These are phyloP conservation scores for Penicillium sclerotigenum DNA, from an alignment of 2,329 filamentous ascomycete species.

Conservation along the genomic window DNA sequence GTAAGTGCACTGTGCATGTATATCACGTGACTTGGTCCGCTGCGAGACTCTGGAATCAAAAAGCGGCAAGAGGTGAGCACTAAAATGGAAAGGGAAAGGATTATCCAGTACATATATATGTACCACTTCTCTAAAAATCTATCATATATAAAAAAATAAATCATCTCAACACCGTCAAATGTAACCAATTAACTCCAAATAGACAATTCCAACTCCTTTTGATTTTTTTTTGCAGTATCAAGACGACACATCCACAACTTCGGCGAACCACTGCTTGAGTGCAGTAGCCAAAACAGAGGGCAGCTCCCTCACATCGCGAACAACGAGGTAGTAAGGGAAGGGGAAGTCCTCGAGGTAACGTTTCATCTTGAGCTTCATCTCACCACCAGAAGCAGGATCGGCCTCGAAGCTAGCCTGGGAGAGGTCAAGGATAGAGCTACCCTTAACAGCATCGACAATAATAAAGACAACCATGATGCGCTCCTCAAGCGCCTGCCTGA, in stretches of 20 bases:
- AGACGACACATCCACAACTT: slow-evolving; percentile 53
- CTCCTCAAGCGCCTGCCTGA: slow-evolving; percentile 86
- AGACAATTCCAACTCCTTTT: slow-evolving; percentile 14
- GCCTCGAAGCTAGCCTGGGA: slow-evolving; percentile 80
- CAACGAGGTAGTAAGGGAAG: slow-evolving; percentile 94
- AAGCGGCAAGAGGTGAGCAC: no score
- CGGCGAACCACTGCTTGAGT: slow-evolving; percentile 92
- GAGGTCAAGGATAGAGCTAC: slow-evolving; percentile 71
- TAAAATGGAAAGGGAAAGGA: no score
- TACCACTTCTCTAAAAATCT: slow-evolving; percentile 9
- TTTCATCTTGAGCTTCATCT: slow-evolving; percentile 71
- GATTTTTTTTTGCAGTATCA: slow-evolving; percentile 18
- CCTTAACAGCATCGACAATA: slow-evolving; percentile 70
- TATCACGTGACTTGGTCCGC: no score
- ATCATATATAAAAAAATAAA: slow-evolving; percentile 15
- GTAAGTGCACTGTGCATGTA: no score
- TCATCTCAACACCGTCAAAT: slow-evolving; percentile 12
- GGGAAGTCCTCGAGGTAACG: slow-evolving; percentile 94
- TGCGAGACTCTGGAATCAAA: no score
- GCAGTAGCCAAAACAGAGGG: slow-evolving; percentile 83
- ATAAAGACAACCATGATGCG: slow-evolving; percentile 98
- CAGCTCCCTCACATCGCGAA: slow-evolving; percentile 85
- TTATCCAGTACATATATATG: neutral
- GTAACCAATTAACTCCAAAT: slow-evolving; percentile 21
- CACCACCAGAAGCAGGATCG: slow-evolving; percentile 57